These are phyloP conservation scores for Anethum foeniculum DNA, from an alignment of 140 eudicot genomes.

Conservation along the genomic window DNA sequence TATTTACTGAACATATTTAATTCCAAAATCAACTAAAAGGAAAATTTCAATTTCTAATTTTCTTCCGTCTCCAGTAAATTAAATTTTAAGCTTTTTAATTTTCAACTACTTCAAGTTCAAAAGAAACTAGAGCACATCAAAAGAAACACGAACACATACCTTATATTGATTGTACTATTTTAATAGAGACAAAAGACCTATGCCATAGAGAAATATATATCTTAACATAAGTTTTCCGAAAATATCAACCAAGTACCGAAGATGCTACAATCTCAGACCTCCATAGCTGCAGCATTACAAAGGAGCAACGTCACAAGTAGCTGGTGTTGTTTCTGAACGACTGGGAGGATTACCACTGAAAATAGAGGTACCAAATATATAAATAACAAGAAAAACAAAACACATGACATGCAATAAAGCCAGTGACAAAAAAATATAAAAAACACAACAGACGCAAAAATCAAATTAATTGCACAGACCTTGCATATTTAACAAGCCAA, in stretches of 20 bases:
- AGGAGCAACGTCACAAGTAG: constrained; percentile 91
- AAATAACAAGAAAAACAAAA: not conserved
- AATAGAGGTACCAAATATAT: not conserved
- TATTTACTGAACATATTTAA: too few species aligned
- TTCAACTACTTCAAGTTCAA: not conserved
- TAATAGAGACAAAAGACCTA: not conserved
- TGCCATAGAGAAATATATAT: not conserved
- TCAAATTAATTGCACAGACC: not conserved
- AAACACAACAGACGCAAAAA: not conserved
- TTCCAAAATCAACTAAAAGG: too few species aligned
- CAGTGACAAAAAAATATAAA: not conserved
- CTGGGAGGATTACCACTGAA: constrained; percentile 76
- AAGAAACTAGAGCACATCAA: too few species aligned
- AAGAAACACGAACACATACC: too few species aligned
- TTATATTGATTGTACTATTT: too few species aligned
- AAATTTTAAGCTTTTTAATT: not conserved
- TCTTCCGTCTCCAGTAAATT: not conserved
- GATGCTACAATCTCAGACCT: constrained; percentile 37
- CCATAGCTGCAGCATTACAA: constrained; percentile 95
- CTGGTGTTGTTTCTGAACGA: constrained; percentile 91
- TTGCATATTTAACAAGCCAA: not conserved
- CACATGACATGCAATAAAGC: not conserved
- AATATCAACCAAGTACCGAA: not conserved
- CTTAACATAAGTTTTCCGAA: not conserved
- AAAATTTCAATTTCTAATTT: too few species aligned